Evolutionary conservation across 805 yeast genomes (phyloP), one percentile per base, ranked within the genome.

Genomic region (Zygosaccharomyces pseudorouxii): DNA sequence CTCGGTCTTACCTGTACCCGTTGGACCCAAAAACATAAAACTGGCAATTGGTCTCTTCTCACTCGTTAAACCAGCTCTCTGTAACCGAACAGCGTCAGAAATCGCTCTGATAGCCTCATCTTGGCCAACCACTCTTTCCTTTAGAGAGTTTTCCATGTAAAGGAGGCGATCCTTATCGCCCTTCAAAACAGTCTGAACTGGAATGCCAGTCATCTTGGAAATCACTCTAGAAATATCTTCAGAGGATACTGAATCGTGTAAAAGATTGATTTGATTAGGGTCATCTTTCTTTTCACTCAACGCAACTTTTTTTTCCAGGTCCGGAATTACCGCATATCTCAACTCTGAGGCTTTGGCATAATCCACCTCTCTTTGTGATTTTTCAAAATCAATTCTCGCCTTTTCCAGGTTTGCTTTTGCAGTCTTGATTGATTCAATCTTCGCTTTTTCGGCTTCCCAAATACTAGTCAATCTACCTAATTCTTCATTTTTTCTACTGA

Each of bases 1-100:
- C 67, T 93, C 98, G 0, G 99, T 93, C 69, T 92, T 92, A 71
- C 99, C 99, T 0, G 98, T 92, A 71, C 99, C 99, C 0, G 99
- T 93, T 46, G 99, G 98, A 19, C 99, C 99, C 55, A 93, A 74
- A 69, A 93, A 93, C 85, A 92, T 84, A 68, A 93, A 93, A 47
- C 96, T 86, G 1, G 97, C 98, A 59, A 92, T 90, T 5, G 99
- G 99, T 52, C 97, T 79, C 68, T 86, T 86, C 54, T 89, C 96
- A 65, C 87, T 86, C 8, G 98, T 92, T 51, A 92, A 78, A 1
- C 99, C 99, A 0, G 99, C 99, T 62, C 99, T 79, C 65, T 93
- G 99, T 50, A 92, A 74, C 67, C 97, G 83, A 12, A 92, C 98
- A 1, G 98, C 97, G 67, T 90, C 96, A 0, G 97, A 77, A 43